Base-by-base conservation (phyloP, 2,329 filamentous ascomycete genomes). In the Paracoccidioides lutzii region DNA sequence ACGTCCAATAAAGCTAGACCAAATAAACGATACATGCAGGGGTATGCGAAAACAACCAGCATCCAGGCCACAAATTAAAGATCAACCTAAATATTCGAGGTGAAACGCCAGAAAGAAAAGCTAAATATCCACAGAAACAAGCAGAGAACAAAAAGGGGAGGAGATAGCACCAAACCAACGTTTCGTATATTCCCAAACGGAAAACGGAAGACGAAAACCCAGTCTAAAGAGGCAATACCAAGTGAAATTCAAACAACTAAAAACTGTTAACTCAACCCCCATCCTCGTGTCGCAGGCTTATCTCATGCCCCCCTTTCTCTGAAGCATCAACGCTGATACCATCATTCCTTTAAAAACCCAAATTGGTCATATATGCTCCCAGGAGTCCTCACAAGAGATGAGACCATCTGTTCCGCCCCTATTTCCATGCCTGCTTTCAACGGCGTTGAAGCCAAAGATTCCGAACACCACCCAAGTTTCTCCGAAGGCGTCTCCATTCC, bases 341-440 rank as follows among this genome's bases (percentile, higher is more conserved):
- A 7, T 53, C 33, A 55, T 40, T 55, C 54, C 46, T 55, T 55
- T 6, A 55, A 30, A 45, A 55, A 55, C 40, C 54, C 54, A 52
- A 43, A 52, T 15, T 52, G 46, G 40, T 55, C 54, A 45, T 55
- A 55, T 8, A 55, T 51, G 50, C 54, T 55, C n/a, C 54, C 54
- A 10, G 54, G 52, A 3, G 52, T 54, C n/a, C 42, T 35, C n/a
- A 48, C 42, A 40, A 48, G 35, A 4, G 42, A 40, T 40, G 52
- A 37, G 5, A 14, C 12, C 28, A 22, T 9, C 10, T 38, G 3
- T 32, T 40, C 28, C 33, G 28, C 28, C 40, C 7, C 43, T 8
- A 14, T 15, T 62, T 4, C 62, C 59, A 53, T 66, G 64, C 28
- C 65, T 0, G 33, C 33, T 40, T 32, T 51, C 15, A 51, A 51